Percentiles rank a stretch among this genome's conserved stretches.
These are phyloP conservation scores for Punica granatum DNA, from an alignment of 345 rosid species.

Conservation along the genomic window DNA sequence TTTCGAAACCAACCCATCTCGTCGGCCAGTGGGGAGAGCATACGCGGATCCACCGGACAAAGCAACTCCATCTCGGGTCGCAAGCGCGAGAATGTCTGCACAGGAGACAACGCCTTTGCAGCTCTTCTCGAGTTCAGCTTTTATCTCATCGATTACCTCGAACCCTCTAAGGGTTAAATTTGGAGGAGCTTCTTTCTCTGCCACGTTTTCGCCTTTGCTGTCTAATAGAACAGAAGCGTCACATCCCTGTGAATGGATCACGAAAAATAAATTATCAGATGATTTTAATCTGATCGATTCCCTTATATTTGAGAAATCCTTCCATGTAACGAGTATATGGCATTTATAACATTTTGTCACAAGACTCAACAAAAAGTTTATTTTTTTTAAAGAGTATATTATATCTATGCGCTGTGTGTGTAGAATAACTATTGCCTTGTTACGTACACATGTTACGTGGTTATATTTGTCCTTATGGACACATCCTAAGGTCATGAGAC, in stretches of 20 bases:
- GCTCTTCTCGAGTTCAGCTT: slow-evolving; percentile 13
- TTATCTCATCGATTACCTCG: slow-evolving; percentile 13
- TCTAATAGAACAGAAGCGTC: slow-evolving; percentile 15
- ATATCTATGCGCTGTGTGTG: too few relatives aligned
- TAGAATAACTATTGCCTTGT: too few relatives aligned
- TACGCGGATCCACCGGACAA: slow-evolving; percentile 13
- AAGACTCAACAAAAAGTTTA: too few relatives aligned
- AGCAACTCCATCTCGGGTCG: slow-evolving; percentile 13
- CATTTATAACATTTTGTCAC: too few relatives aligned
- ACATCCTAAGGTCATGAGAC: too few relatives aligned
- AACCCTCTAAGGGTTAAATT: slow-evolving; percentile 18
- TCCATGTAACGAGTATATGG: too few relatives aligned
- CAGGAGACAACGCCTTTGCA: slow-evolving; percentile 20
- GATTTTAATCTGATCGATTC: background rate
- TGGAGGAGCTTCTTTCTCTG: slow-evolving; percentile 17
- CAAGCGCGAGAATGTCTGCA: slow-evolving; percentile 18
- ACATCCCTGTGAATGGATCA: slow-evolving; percentile 7
- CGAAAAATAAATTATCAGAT: background rate
- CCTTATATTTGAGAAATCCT: too few relatives aligned
- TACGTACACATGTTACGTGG: too few relatives aligned
- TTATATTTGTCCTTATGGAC: too few relatives aligned
- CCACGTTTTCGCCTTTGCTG: slow-evolving; percentile 8
- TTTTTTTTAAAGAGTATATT: too few relatives aligned
- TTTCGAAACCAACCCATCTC: slow-evolving; percentile 9
- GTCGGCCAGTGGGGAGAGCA: slow-evolving; percentile 13